Evolutionary conservation across 2,329 filamentous ascomycete genomes (phyloP).

Genomic region (Verticillium isaacii): DNA sequence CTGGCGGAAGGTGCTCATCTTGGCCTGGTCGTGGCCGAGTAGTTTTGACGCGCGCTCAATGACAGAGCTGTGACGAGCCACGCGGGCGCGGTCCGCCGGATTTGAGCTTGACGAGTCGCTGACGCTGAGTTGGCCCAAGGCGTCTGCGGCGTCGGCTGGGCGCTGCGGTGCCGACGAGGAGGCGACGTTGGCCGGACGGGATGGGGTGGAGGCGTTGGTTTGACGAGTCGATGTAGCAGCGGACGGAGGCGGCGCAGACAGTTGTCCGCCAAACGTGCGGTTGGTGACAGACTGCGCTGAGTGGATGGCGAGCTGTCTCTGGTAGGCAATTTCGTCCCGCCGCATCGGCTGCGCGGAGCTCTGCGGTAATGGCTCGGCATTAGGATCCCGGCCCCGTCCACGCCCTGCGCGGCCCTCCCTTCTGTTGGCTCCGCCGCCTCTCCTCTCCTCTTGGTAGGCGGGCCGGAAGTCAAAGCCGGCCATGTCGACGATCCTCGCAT

Average conservation of each 20-base stretch:
- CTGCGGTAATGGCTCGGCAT: constrained; percentile 71
- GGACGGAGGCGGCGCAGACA: constrained; percentile 44
- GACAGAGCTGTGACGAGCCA: constrained; percentile 76
- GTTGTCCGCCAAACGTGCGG: constrained; percentile 79
- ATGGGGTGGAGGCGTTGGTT: constrained; percentile 3
- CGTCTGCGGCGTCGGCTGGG: constrained; percentile 15
- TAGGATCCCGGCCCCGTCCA: constrained; percentile 77
- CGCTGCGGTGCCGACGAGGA: constrained; percentile 14
- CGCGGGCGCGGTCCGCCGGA: constrained; percentile 75
- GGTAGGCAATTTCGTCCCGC: constrained; percentile 85
- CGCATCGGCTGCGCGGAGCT: constrained; percentile 76
- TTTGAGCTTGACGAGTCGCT: constrained; percentile 43
- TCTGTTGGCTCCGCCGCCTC: constrained; percentile 34
- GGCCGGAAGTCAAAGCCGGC: constrained; percentile 76
- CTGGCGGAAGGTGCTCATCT: constrained; percentile 72
- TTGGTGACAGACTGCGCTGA: constrained; percentile 76
- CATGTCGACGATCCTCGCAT: constrained; percentile 82
- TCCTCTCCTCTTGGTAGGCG: constrained; percentile 61
- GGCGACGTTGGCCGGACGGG: constrained; percentile 6
- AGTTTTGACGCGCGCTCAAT: constrained; percentile 80
- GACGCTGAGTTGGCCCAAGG: constrained; percentile 49
- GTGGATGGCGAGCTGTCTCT: constrained; percentile 87
- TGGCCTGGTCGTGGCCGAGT: constrained; percentile 69
- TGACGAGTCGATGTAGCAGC: constrained; percentile 7
- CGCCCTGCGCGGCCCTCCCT: constrained; percentile 30